These are phyloP conservation scores for Chlorella sp. DNA, from an alignment of 139 green algal species.

Conservation along the genomic window DNA sequence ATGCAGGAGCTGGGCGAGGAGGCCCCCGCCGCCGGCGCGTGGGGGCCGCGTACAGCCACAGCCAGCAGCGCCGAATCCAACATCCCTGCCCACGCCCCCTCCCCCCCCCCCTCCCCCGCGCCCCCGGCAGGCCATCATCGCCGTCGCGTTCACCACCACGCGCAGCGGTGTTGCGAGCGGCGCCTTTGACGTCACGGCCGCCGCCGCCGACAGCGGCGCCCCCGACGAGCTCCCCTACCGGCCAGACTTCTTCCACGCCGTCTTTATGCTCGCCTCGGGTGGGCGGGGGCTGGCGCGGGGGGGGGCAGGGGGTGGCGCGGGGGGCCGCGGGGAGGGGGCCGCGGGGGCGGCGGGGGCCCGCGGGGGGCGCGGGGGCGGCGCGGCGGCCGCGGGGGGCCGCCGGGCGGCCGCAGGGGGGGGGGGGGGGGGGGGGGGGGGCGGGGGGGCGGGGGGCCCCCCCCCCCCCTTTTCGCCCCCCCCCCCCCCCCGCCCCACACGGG, in stretches of 20 bases:
- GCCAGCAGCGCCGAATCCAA: too few relatives aligned
- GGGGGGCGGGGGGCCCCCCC: neutral
- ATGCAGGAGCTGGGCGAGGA: too few relatives aligned
- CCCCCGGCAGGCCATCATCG: too few relatives aligned
- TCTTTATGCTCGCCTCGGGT: conserved; percentile 65
- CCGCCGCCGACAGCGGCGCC: neutral
- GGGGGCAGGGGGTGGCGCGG: too few relatives aligned
- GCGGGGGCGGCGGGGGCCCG: neutral
- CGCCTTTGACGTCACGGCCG: conserved; percentile 25
- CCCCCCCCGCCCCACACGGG: too few relatives aligned
- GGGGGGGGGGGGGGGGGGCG: neutral
- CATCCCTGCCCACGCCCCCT: too few relatives aligned
- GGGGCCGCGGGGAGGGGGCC: neutral
- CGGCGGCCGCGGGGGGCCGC: neutral
- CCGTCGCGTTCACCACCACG: conserved; percentile 28
- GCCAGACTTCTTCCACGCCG: conserved; percentile 80
- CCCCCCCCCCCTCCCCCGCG: too few relatives aligned
- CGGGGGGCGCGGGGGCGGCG: neutral
- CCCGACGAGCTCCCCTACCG: conserved; percentile 56
- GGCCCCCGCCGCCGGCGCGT: too few relatives aligned
- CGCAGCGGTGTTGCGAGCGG: conserved; percentile 34
- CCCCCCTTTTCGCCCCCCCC: too few relatives aligned
- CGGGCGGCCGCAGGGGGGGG: neutral
- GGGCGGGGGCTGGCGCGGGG: too few relatives aligned
- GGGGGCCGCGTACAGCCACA: too few relatives aligned